phyloP scores from a whole-genome alignment of 139 green algal species.

The Zygnema cylindricum region DNA sequence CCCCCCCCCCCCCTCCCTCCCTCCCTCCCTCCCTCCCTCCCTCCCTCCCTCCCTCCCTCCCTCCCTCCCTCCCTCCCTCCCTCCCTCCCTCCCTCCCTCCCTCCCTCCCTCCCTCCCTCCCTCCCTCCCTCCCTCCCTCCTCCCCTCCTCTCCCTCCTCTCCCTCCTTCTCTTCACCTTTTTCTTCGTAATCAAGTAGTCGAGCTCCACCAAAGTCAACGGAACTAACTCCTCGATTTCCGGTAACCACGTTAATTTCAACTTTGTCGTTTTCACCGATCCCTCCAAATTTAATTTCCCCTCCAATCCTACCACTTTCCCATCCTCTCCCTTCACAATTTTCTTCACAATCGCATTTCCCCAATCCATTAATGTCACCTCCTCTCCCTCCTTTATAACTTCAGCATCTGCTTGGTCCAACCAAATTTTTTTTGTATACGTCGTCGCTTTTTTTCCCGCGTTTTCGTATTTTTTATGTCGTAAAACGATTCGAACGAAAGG shows the following conservation, averaged over 20 bases:
- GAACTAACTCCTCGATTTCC: slow-evolving; percentile 65
- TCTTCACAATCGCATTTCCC: slow-evolving; percentile 89
- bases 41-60: too few species aligned
- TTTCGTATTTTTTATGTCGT: slow-evolving; percentile 91
- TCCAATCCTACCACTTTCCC: slow-evolving; percentile 42
- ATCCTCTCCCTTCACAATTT: background rate
- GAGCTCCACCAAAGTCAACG: slow-evolving; percentile 79
- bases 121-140: background rate
- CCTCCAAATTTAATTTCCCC: slow-evolving; percentile 82
- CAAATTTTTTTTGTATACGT: slow-evolving; percentile 54
- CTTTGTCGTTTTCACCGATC: slow-evolving; percentile 93
- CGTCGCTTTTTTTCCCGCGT: slow-evolving; percentile 59
- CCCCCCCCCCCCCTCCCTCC: too few species aligned
- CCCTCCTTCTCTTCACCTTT: slow-evolving; percentile 66
- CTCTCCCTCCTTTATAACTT: slow-evolving; percentile 79
- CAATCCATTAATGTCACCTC: slow-evolving; percentile 98
- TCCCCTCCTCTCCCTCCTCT: background rate
- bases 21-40: too few species aligned
- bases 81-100: too few species aligned
- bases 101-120: too few species aligned
- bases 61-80: too few species aligned
- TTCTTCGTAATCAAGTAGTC: slow-evolving; percentile 95
- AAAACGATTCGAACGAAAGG: slow-evolving; percentile 67
- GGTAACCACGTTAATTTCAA: slow-evolving; percentile 97
- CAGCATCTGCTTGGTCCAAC: slow-evolving; percentile 89